Base-by-base conservation (phyloP, 257 asterid species). In the Hygrophila difformis region DNA sequence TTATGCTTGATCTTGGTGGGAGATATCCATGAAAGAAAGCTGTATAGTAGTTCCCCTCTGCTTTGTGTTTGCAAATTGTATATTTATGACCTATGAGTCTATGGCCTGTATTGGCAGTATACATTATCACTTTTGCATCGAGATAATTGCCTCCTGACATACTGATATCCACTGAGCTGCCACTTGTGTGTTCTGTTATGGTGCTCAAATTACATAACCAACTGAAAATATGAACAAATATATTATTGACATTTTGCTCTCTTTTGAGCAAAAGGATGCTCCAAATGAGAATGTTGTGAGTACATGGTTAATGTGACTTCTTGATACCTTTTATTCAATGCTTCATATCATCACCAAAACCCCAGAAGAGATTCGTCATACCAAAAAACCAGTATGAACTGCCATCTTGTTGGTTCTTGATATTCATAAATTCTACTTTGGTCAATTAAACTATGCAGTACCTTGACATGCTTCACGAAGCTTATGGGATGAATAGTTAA, bases 21-120 rank as follows among this genome's bases (percentile, higher is more conserved):
- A 40, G 12, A 43, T 45, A 46, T 40, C 15, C 18, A 44, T 43
- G n/a, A n/a, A n/a, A n/a, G 57, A 13, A 37, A 39, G 55, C 41
- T 53, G 12, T 28, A 23, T 12, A 11, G 15, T 29, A n/a, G n/a
- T n/a, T n/a, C n/a, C n/a, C 44, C 22, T 45, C 18, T 1, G 8
- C 22, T 51, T 5, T 40, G 12, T 20, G 3, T 35, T 35, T 26
- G 14, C 42, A 33, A 47, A 8, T 26, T 33, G 8, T 35, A 17
- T 24, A 29, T 22, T n/a, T n/a, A n/a, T n/a, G n/a, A n/a, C n/a
- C n/a, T n/a, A n/a, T n/a, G n/a, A n/a, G n/a, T n/a, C n/a, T n/a
- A n/a, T n/a, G n/a, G 23, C 9, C 11, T 28, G 22, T 38, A 24
- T 39, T 31, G 4, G 42, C 3, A 5, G 20, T 19, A 1, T 15